These are phyloP conservation scores for Penicillium sp. DNA, from an alignment of 2,329 filamentous ascomycete species.

Conservation along the genomic window DNA sequence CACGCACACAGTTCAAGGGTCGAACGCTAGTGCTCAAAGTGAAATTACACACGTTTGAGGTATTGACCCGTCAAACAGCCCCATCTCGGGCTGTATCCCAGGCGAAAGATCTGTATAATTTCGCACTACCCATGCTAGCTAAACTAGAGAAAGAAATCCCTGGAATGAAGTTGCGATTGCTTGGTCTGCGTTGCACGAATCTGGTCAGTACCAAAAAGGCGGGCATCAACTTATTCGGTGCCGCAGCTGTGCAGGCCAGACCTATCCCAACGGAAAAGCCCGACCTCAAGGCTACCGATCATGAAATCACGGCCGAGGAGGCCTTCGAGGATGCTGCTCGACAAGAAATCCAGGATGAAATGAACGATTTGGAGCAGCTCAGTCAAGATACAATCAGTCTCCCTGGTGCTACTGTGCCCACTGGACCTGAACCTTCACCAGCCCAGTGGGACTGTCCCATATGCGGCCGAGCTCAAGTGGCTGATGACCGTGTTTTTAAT, in stretches of 20 bases:
- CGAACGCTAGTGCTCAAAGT: slow-evolving; percentile 90
- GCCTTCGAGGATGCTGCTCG: slow-evolving; percentile 63
- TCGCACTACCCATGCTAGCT: slow-evolving; percentile 74
- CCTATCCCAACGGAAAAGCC: slow-evolving; percentile 4
- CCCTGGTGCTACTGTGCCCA: slow-evolving; percentile 17
- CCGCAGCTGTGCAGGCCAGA: slow-evolving; percentile 22
- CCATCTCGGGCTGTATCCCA: slow-evolving; percentile 68
- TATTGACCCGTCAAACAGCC: slow-evolving; percentile 77
- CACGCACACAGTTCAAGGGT: slow-evolving; percentile 77
- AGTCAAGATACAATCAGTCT: slow-evolving; percentile 54
- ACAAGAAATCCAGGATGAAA: slow-evolving; percentile 60
- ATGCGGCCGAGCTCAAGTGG: slow-evolving; percentile 71
- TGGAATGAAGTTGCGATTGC: slow-evolving; percentile 73
- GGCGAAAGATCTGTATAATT: slow-evolving; percentile 81
- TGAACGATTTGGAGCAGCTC: slow-evolving; percentile 61
- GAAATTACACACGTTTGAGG: slow-evolving; percentile 92
- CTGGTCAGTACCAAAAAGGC: slow-evolving; percentile 81
- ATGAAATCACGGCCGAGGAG: slow-evolving; percentile 69
- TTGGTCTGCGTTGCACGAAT: slow-evolving; percentile 86
- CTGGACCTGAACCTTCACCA: slow-evolving; percentile 29
- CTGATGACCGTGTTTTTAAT: slow-evolving; percentile 79
- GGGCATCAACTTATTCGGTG: slow-evolving; percentile 78
- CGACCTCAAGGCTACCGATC: slow-evolving; percentile 41
- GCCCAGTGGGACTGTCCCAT: slow-evolving; percentile 84
- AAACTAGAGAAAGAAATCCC: slow-evolving; percentile 85